Evolutionary conservation across 2,329 filamentous ascomycete species (phyloP), one percentile per base, ranked within the genome.

Genomic region (Lizonia empirigonia): DNA sequence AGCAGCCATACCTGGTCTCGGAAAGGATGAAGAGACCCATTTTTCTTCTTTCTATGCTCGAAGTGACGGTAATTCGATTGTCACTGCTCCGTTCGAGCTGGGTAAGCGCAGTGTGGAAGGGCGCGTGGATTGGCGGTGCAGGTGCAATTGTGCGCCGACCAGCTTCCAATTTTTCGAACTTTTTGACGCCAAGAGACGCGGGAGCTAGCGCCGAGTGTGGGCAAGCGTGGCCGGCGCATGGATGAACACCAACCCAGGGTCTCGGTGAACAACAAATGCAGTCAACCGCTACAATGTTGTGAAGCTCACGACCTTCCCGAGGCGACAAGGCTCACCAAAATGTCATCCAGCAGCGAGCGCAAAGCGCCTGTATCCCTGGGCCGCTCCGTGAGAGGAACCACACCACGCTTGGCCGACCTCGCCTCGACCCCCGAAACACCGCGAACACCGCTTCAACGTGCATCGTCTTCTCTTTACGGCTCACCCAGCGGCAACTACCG

Each of bases 401-500:
- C 68, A 19, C 65, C 69, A 8, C 69, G 70, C 22, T 48, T 73
- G 13, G 67, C 67, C 30, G 69, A 73, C 58, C 68, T 73, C 27
- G 69, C 64, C 30, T 64, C 69, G 37, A 72, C 68, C 15, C 69
- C 68, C 56, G 68, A 70, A 48, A 53, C 64, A 16, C 70, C 70
- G 51, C 69, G 69, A 40, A 73, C 70, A 44, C 70, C 70, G 78
- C 85, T 59, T 82, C 85, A 53, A 74, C 85, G 64, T 72, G 89
- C 60, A 79, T 86, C 65, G 77, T 87, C 64, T 59, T 80, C 80
- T 16, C 77, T 80, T 42, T 83, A 80, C 58, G 82, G 81, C 23
- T 86, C 84, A 5, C 82, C 84, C 2, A 77, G 80, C 36, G 77
- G 77, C 24, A 78, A 77, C 19, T 84, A 82, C 56, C 82, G 85